phyloP scores from a whole-genome alignment of 2,329 filamentous ascomycete species.

The Chaetomiaceae sp. region DNA sequence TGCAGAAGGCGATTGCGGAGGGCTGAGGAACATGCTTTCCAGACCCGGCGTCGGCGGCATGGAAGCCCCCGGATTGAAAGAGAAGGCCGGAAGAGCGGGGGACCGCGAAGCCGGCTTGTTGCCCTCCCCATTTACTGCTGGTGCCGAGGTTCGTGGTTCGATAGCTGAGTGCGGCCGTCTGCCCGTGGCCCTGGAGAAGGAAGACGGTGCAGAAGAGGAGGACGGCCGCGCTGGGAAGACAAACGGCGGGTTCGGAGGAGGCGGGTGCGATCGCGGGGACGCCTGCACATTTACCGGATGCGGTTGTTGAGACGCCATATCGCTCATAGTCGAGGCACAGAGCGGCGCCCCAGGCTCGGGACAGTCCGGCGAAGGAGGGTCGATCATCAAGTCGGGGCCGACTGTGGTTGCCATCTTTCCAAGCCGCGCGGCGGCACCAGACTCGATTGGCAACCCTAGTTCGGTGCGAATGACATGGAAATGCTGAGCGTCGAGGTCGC shows the following conservation, averaged over 20 bases:
- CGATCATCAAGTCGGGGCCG: constrained; percentile 29
- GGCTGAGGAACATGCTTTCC: constrained; percentile 45
- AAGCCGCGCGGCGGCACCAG: constrained; percentile 48
- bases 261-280: constrained; percentile 36
- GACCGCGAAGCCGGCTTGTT: constrained; percentile 32
- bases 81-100: constrained; percentile 49
- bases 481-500: constrained; percentile 5
- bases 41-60: constrained; percentile 29
- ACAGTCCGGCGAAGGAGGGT: constrained; percentile 17
- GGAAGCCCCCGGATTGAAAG: constrained; percentile 50
- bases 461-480: constrained; percentile 38
- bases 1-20: constrained; percentile 52
- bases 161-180: constrained; percentile 52
- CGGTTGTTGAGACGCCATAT: constrained; percentile 24
- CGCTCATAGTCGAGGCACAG: constrained; percentile 25
- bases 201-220: constrained; percentile 44
- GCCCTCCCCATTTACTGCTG: constrained; percentile 29
- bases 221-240: constrained; percentile 54
- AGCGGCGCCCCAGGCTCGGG: constrained; percentile 16
- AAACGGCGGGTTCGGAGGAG: constrained; percentile 60
- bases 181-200: constrained; percentile 45
- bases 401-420: constrained; percentile 34
- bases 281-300: constrained; percentile 30
- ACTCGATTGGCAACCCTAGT: constrained; percentile 40
- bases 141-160: constrained; percentile 38